Percentiles rank a stretch among this genome's conserved stretches.
Conservation (phyloP, 331 rosid genomes). For the Telfairia occidentalis region DNA sequence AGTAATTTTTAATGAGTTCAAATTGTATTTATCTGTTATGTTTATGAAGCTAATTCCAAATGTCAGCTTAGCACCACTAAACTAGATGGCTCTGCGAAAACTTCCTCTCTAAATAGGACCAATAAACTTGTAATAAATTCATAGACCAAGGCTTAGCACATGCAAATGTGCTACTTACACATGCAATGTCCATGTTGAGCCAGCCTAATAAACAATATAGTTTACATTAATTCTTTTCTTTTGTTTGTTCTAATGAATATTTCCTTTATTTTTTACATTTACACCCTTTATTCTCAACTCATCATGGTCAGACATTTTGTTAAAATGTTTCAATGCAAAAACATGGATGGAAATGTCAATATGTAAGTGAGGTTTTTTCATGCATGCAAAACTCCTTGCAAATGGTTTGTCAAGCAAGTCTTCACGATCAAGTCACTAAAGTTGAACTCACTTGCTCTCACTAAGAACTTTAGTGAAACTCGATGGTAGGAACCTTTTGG, state of each 20-base stretch:
- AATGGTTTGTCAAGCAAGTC: too few relatives aligned
- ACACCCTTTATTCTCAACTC: background rate
- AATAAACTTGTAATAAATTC: background rate
- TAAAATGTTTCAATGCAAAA: too few relatives aligned
- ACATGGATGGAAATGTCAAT: too few relatives aligned
- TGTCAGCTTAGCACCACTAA: background rate
- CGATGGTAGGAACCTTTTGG: too few relatives aligned
- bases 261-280: too few relatives aligned
- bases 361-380: too few relatives aligned
- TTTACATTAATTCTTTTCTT: background rate
- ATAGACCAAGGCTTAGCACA: background rate
- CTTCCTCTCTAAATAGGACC: background rate
- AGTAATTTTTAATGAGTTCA: background rate
- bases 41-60: background rate
- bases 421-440: too few relatives aligned
- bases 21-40: background rate
- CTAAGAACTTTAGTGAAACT: too few relatives aligned
- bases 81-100: background rate
- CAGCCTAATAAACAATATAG: background rate
- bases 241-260: too few relatives aligned
- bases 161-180: background rate
- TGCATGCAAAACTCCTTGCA: too few relatives aligned
- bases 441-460: too few relatives aligned
- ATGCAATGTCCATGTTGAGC: background rate
- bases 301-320: background rate